Conservation (phyloP, 1,139 yeast species). For the Blastobotrys serpentis region DNA sequence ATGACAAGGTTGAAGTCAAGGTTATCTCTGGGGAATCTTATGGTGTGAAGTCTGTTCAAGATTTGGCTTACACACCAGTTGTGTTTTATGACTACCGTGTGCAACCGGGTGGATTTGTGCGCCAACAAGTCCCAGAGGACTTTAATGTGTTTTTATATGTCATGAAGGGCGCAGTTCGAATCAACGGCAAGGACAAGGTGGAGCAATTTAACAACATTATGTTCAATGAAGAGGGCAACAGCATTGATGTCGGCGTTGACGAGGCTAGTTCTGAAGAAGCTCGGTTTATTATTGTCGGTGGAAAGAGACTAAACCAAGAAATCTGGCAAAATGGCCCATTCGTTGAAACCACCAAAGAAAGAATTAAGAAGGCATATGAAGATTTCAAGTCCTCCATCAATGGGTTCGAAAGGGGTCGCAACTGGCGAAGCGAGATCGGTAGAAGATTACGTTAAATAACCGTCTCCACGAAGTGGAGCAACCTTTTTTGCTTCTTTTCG, state of each 20-base stretch:
- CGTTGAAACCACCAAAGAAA: slow-evolving; percentile 64
- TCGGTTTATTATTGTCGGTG: slow-evolving; percentile 72
- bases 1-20: slow-evolving; percentile 64
- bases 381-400: slow-evolving; percentile 68
- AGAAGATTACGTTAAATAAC: slow-evolving; percentile 15
- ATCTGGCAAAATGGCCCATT: slow-evolving; percentile 90
- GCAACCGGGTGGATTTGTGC: slow-evolving; percentile 65
- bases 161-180: slow-evolving; percentile 56
- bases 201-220: slow-evolving; percentile 52
- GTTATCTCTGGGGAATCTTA: slow-evolving; percentile 77
- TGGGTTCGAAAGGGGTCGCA: slow-evolving; percentile 69
- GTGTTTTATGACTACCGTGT: slow-evolving; percentile 67
- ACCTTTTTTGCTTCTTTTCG: slow-evolving; percentile 1
- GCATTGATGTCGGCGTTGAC: slow-evolving; percentile 30
- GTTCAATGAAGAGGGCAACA: slow-evolving; percentile 36
- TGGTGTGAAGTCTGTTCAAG: slow-evolving; percentile 71
- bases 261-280: slow-evolving; percentile 39
- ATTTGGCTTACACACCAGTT: slow-evolving; percentile 82
- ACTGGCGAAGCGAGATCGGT: slow-evolving; percentile 69
- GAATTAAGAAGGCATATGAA: slow-evolving; percentile 63
- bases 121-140: slow-evolving; percentile 58
- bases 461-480: too few species aligned
- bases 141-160: slow-evolving; percentile 76
- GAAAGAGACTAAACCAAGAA: slow-evolving; percentile 71
- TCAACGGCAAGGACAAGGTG: slow-evolving; percentile 40